Base-by-base conservation (phyloP, 208 protist genomes). In the Acanthamoeba quina region DNA sequence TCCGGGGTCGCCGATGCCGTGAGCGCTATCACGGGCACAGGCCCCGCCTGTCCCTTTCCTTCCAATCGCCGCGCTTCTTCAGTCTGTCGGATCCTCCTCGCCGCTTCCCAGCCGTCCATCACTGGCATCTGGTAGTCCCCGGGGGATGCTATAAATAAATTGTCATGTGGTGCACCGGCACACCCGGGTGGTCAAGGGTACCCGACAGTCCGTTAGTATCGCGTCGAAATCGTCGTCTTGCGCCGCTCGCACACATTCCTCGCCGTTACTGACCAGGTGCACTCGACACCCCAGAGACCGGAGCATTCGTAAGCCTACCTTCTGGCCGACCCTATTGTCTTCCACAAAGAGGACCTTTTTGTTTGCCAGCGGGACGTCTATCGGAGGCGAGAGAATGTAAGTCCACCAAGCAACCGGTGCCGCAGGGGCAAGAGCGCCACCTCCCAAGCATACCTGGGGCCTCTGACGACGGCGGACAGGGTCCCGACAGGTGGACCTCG, bases 281-380 rank as follows among this genome's bases (percentile, higher is more conserved):
- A 29, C 58, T 9, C 37, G 26, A 64, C 82, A 89, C 6, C 82
- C 82, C 19, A 89, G 49, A 31, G 82, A 56, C 47, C 62, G 49
- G 26, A 89, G 52, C 82, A 89, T 89, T 7, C 58, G 21, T n/a
- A 89, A 15, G 13, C 82, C 82, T 17, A 89, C 82, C 82, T 64
- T 89, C 29, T 89, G 82, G 47, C 37, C 62, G 82, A 89, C 37
- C 15, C 7, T 64, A 29, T 89, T 89, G 82, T 89, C 82, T 29
- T 89, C 82, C 26, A 89, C 82, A 29, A 89, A 68, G n/a, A 89
- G 47, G 29, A 89, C n/a, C 15, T 37, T 89, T 47, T 89, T 89
- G 54, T 64, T 64, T 6, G 11, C 19, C 37, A 80, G 72, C 15
- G 26, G 34, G 34, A 37, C 34, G 34, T 37, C 34, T 37, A 37